Conservation (phyloP, 2,329 filamentous ascomycete genomes). For the Alternaria metachromatica region DNA sequence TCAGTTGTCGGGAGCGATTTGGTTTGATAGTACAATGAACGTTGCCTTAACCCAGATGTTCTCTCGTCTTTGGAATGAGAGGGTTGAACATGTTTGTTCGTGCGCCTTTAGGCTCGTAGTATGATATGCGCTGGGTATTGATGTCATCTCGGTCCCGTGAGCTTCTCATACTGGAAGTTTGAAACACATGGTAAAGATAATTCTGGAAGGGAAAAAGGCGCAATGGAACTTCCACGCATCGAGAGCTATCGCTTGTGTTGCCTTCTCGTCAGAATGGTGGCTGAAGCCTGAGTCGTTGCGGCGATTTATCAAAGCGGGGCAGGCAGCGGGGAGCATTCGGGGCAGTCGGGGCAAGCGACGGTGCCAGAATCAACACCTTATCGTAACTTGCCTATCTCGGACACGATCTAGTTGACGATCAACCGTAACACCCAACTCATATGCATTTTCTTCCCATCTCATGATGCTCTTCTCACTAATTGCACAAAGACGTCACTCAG, state of each 20-base stretch:
- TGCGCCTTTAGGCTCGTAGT: background rate
- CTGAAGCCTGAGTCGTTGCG: background rate
- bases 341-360: background rate
- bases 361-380: background rate
- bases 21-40: background rate
- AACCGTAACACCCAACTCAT: background rate
- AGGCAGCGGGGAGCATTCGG: background rate
- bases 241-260: background rate
- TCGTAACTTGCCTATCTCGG: background rate
- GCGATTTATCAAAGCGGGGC: background rate
- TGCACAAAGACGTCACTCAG: background rate
- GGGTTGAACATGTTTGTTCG: fast-evolving
- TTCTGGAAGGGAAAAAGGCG: background rate
- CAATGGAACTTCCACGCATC: background rate
- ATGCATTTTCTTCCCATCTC: background rate
- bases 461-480: background rate
- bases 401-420: background rate
- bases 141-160: too few relatives aligned
- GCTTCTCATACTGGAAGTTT: background rate
- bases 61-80: background rate
- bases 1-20: background rate
- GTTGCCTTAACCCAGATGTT: too few relatives aligned
- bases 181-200: background rate
- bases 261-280: background rate
- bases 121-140: background rate